phyloP scores from a whole-genome alignment of 108 stramenopile genomes.

The Cyclotella choctawhatcheeana region DNA sequence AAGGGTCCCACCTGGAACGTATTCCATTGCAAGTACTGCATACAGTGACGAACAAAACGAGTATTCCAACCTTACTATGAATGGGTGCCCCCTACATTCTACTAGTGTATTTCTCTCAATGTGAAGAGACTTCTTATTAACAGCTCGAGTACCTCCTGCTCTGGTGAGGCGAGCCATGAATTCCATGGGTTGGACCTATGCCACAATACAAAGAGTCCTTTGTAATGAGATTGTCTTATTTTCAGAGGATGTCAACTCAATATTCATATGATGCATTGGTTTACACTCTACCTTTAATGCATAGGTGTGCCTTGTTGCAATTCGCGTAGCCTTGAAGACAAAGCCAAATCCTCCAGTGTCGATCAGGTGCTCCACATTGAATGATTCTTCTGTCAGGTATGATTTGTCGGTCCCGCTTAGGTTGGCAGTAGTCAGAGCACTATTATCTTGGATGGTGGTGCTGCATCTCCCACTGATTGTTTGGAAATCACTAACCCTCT shows the following conservation, averaged over 20 bases:
- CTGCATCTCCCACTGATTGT: background rate
- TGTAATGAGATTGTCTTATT: too few species aligned
- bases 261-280: too few species aligned
- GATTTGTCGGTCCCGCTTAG: background rate
- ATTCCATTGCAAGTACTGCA: constrained; percentile 38
- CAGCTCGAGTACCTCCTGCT: constrained; percentile 18
- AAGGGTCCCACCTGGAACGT: constrained; percentile 38
- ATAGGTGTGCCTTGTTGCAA: constrained; percentile 15
- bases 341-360: constrained; percentile 39
- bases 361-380: constrained; percentile 11
- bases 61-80: constrained; percentile 37
- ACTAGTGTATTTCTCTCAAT: constrained; percentile 35
- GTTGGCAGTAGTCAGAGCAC: background rate
- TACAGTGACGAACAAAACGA: constrained; percentile 30
- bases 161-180: constrained; percentile 16
- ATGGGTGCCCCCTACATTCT: constrained; percentile 38
- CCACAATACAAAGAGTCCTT: too few species aligned
- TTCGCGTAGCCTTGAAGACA: constrained; percentile 34
- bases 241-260: too few species aligned
- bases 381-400: constrained; percentile 3
- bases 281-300: constrained; percentile 46
- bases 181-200: constrained; percentile 40
- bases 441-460: background rate
- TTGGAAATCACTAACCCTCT: background rate
- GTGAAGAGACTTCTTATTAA: constrained; percentile 16